Percentiles rank a stretch among this genome's conserved stretches.
These are phyloP conservation scores for Jatropha curcas DNA, from an alignment of 345 rosid genomes.

Conservation along the genomic window DNA sequence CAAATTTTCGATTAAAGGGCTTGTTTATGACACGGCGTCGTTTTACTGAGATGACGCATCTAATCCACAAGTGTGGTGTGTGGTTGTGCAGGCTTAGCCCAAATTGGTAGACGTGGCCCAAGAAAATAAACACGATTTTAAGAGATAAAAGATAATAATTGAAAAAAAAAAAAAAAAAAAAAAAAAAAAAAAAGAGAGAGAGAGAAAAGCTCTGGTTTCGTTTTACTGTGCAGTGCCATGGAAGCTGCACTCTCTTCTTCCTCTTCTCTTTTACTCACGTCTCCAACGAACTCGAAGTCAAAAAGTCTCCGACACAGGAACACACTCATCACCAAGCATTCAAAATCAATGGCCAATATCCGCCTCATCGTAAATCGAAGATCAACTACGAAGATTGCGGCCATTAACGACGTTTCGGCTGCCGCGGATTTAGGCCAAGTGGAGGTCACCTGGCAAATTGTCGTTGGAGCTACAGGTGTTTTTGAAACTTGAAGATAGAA, in stretches of 20 bases:
- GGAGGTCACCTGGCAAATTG: constrained; percentile 72
- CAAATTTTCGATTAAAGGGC: background rate
- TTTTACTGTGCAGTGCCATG: background rate
- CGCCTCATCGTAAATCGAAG: constrained; percentile 17
- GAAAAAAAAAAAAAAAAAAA: background rate
- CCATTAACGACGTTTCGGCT: constrained; percentile 38
- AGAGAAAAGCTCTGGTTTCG: background rate
- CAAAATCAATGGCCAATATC: constrained; percentile 31
- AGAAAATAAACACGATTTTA: background rate
- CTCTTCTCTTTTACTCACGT: constrained; percentile 17
- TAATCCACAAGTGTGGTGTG: background rate
- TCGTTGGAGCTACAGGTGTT: constrained; percentile 68
- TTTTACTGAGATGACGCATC: background rate
- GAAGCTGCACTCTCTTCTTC: constrained; percentile 15
- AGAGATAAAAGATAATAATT: background rate
- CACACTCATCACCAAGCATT: background rate
- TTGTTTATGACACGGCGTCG: background rate
- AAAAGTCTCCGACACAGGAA: background rate
- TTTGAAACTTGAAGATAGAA: too few species aligned
- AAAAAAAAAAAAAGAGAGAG: too few species aligned
- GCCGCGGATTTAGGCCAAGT: constrained; percentile 42
- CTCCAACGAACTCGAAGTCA: constrained; percentile 20
- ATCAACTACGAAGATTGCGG: constrained; percentile 23
- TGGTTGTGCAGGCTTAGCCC: constrained; percentile 10
- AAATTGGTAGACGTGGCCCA: constrained; percentile 12